Conservation (phyloP, 2,329 filamentous ascomycete species). For the Xylariomycetidae sp. region DNA sequence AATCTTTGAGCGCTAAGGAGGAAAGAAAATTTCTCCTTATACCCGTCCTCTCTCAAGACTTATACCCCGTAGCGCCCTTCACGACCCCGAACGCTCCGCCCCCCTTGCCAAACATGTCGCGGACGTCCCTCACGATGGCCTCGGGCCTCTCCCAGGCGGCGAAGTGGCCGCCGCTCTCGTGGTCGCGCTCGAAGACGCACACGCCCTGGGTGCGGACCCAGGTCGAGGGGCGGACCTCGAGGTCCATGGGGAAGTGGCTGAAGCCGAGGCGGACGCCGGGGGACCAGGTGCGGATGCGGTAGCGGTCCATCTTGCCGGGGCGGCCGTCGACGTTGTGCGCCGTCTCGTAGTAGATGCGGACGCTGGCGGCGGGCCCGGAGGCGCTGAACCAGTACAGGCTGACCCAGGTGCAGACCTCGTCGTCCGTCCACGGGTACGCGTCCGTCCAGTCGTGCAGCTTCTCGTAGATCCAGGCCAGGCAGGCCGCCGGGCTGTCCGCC, state of each 20-base stretch:
- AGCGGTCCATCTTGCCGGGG: slow-evolving; percentile 13
- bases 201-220: slow-evolving; percentile 57
- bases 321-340: slow-evolving; percentile 32
- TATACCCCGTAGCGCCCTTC: slow-evolving; percentile 23
- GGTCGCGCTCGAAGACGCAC: slow-evolving; percentile 51
- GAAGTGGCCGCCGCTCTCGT: slow-evolving; percentile 55
- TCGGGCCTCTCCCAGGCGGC: slow-evolving; percentile 55
- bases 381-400: slow-evolving; percentile 67
- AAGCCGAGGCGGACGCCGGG: slow-evolving; percentile 35
- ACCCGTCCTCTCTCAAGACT: slow-evolving; percentile 6
- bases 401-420: slow-evolving; percentile 73
- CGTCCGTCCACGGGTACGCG: slow-evolving; percentile 66
- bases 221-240: slow-evolving; percentile 46
- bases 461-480: slow-evolving; percentile 77
- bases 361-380: slow-evolving; percentile 61
- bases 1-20: no score
- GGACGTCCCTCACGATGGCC: slow-evolving; percentile 47
- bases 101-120: slow-evolving; percentile 52
- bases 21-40: background rate
- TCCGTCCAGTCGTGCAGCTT: slow-evolving; percentile 77
- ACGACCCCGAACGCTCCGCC: slow-evolving; percentile 38
- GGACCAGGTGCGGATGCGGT: slow-evolving; percentile 21
- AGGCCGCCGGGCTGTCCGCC: slow-evolving; percentile 63
- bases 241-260: slow-evolving; percentile 55
- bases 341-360: slow-evolving; percentile 70